These are phyloP conservation scores for Metarhizium humberi DNA, from an alignment of 2,329 filamentous ascomycete species.

Conservation along the genomic window DNA sequence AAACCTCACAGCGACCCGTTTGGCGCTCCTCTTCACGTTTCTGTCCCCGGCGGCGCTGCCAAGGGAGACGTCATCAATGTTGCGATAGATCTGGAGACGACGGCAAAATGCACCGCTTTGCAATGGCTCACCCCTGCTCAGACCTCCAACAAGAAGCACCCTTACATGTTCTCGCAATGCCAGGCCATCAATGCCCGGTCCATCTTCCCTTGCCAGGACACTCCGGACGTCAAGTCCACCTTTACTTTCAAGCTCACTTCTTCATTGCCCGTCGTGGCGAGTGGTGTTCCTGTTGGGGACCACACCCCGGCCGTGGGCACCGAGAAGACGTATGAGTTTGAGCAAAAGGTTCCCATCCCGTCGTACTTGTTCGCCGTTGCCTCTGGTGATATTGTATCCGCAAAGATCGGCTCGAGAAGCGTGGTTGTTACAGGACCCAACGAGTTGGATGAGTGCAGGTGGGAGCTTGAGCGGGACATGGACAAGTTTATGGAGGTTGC, in stretches of 20 bases:
- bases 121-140: constrained; percentile 93
- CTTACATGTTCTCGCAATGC: constrained; percentile 97
- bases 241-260: constrained; percentile 84
- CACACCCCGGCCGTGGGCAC: constrained; percentile 34
- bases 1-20: constrained; percentile 64
- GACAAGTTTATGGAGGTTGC: constrained; percentile 86
- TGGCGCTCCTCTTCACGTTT: constrained; percentile 60
- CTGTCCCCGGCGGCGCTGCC: constrained; percentile 43
- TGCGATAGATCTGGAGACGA: constrained; percentile 68
- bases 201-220: constrained; percentile 94
- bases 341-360: constrained; percentile 87
- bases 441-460: constrained; percentile 72
- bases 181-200: constrained; percentile 93
- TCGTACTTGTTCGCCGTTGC: constrained; percentile 93
- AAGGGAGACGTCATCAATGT: constrained; percentile 45
- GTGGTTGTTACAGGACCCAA: constrained; percentile 82
- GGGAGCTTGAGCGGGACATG: constrained; percentile 85
- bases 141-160: constrained; percentile 90
- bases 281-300: constrained; percentile 55
- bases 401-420: constrained; percentile 78
- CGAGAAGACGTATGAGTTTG: constrained; percentile 68
- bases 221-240: constrained; percentile 93
- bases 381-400: constrained; percentile 72
- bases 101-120: constrained; percentile 78
- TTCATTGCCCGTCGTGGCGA: constrained; percentile 81